Evolutionary conservation across 2,329 filamentous ascomycete genomes (phyloP).

Genomic region (Pyrenophora graminea): DNA sequence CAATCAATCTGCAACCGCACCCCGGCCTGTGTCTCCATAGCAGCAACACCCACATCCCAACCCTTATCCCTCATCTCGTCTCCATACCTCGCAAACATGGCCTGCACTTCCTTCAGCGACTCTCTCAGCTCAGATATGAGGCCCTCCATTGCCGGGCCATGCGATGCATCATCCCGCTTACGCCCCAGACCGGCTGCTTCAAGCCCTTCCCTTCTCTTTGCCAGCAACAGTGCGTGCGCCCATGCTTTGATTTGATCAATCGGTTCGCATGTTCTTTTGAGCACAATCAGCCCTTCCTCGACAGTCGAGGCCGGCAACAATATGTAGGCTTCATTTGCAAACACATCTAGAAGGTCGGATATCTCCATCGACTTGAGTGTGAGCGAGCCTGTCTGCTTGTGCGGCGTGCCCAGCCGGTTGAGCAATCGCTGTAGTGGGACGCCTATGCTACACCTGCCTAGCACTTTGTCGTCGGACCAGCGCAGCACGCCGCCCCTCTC

Average conservation of each 20-base stretch:
- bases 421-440: slow-evolving; percentile 48
- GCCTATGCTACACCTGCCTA: slow-evolving; percentile 63
- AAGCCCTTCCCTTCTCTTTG: slow-evolving; percentile 28
- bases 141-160: slow-evolving; percentile 39
- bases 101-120: slow-evolving; percentile 45
- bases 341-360: slow-evolving; percentile 56
- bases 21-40: slow-evolving; percentile 68
- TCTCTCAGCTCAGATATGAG: slow-evolving; percentile 48
- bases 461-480: slow-evolving; percentile 49
- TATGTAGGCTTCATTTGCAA: slow-evolving; percentile 61
- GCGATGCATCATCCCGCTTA: slow-evolving; percentile 19
- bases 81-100: slow-evolving; percentile 54
- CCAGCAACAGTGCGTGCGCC: slow-evolving; percentile 62
- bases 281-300: slow-evolving; percentile 59
- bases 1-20: slow-evolving; percentile 32
- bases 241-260: slow-evolving; percentile 63
- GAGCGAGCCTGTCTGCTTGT: slow-evolving; percentile 33
- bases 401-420: slow-evolving; percentile 31
- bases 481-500: slow-evolving; percentile 69
- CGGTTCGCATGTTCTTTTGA: slow-evolving; percentile 63
- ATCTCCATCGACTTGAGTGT: slow-evolving; percentile 46
- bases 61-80: slow-evolving; percentile 54
- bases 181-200: slow-evolving; percentile 4
- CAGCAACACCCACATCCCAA: slow-evolving; percentile 68
- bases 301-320: slow-evolving; percentile 56